Percentiles rank a stretch among this genome's conserved stretches.
These are phyloP conservation scores for Protomyces pachydermus DNA, from an alignment of 1,139 yeast species.

Conservation along the genomic window DNA sequence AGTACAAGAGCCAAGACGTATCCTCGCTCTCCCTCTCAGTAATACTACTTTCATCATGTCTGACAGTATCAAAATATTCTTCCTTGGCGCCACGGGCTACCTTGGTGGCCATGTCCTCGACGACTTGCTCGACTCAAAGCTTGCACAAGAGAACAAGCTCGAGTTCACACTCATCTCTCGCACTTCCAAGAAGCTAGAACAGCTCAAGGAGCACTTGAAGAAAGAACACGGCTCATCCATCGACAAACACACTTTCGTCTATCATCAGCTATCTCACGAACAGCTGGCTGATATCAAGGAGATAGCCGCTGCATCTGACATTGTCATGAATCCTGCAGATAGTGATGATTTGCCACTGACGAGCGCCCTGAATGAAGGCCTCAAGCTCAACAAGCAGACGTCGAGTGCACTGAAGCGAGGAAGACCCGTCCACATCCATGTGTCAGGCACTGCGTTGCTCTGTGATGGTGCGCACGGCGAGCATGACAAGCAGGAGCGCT, in stretches of 20 bases:
- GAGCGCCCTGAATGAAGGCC: neutral
- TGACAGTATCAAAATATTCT: neutral
- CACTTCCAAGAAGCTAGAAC: neutral
- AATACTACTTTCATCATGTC: neutral
- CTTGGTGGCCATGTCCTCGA: neutral
- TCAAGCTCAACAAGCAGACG: neutral
- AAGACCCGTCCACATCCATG: neutral
- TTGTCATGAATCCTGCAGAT: neutral
- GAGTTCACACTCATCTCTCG: neutral
- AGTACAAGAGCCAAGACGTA: too few relatives aligned
- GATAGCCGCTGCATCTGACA: neutral
- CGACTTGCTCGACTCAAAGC: neutral
- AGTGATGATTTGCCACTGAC: neutral
- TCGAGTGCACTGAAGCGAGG: neutral
- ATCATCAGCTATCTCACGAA: neutral
- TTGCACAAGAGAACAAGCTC: neutral
- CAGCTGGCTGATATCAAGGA: neutral
- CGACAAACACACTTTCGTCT: neutral
- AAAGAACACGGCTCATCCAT: neutral
- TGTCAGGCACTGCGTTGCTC: neutral
- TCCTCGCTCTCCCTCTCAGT: too few relatives aligned
- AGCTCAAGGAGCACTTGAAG: neutral
- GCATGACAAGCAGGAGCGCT: neutral
- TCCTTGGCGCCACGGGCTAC: neutral
- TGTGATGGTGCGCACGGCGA: neutral